Evolutionary conservation across 768 basidiomycete species (phyloP).

Genomic region (Psilocybe tampanensis): DNA sequence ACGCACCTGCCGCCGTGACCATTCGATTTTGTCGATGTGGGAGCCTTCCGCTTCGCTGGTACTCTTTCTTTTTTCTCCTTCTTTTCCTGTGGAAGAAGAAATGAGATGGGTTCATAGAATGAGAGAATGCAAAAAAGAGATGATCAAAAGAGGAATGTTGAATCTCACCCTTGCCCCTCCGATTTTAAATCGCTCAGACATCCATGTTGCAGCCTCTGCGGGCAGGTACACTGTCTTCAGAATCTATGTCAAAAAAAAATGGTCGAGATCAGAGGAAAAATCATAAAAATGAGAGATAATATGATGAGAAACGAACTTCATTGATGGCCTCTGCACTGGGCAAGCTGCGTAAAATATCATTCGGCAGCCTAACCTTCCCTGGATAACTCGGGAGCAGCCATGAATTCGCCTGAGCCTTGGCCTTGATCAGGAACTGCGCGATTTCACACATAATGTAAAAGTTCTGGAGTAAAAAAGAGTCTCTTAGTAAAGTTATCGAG

Average conservation of each 20-base stretch:
- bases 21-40: conserved; percentile 41
- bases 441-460: conserved; percentile 88
- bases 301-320: conserved; percentile 53
- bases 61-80: conserved; percentile 53
- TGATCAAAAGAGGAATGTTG: neutral
- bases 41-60: conserved; percentile 57
- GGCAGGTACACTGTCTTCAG: conserved; percentile 69
- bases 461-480: no score
- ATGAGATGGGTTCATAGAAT: neutral
- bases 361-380: conserved; percentile 76
- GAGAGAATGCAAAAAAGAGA: no score
- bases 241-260: conserved; percentile 44
- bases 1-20: conserved; percentile 51
- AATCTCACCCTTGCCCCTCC: conserved; percentile 20
- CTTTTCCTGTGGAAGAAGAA: conserved; percentile 22
- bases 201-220: conserved; percentile 57
- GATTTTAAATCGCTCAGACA: conserved; percentile 49
- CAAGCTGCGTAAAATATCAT: conserved; percentile 78
- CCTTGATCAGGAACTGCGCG: conserved; percentile 84
- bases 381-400: conserved; percentile 85
- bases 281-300: no score
- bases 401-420: conserved; percentile 58
- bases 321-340: conserved; percentile 66
- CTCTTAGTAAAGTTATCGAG: no score
- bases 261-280: neutral